Percentiles rank a stretch among this genome's conserved stretches.
Evolutionary conservation across 2,329 filamentous ascomycete species (phyloP).

Genomic region (Talaromyces amestolkiae): DNA sequence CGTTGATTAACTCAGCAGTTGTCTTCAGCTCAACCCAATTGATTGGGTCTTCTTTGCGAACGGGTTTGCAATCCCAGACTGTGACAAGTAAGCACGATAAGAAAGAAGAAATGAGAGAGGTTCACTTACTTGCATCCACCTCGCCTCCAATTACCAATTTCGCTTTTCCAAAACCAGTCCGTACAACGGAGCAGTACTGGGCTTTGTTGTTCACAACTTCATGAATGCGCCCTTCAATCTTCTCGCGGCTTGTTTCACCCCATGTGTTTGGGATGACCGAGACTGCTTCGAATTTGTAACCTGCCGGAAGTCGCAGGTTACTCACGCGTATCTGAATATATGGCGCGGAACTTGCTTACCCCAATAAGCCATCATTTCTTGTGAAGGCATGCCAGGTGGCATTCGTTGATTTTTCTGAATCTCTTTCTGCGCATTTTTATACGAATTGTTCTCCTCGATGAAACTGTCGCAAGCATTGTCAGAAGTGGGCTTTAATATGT

Average conservation of each 20-base stretch:
- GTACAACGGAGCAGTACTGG: constrained; percentile 93
- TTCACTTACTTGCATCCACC: constrained; percentile 73
- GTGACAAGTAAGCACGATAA: background rate
- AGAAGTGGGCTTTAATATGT: constrained; percentile 10
- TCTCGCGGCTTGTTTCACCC: constrained; percentile 67
- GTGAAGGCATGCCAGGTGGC: constrained; percentile 57
- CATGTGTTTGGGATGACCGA: constrained; percentile 73
- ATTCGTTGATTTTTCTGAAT: constrained; percentile 54
- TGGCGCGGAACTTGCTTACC: constrained; percentile 50
- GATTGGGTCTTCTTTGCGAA: constrained; percentile 62
- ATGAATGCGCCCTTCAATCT: constrained; percentile 72
- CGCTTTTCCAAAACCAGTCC: constrained; percentile 76
- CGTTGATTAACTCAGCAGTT: constrained; percentile 65
- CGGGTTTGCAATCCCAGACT: constrained; percentile 73
- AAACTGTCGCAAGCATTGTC: constrained; percentile 57
- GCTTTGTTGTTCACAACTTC: constrained; percentile 80
- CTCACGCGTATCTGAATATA: background rate
- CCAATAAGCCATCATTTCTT: constrained; percentile 90
- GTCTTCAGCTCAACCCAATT: constrained; percentile 98
- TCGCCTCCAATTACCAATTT: constrained; percentile 83
- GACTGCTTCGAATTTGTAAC: constrained; percentile 95
- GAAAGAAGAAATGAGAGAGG: background rate
- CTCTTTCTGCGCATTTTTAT: constrained; percentile 63
- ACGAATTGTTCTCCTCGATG: constrained; percentile 83
- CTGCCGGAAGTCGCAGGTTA: constrained; percentile 44